These are phyloP conservation scores for Luffa acutangula DNA, from an alignment of 306 rosid genomes.

Conservation along the genomic window DNA sequence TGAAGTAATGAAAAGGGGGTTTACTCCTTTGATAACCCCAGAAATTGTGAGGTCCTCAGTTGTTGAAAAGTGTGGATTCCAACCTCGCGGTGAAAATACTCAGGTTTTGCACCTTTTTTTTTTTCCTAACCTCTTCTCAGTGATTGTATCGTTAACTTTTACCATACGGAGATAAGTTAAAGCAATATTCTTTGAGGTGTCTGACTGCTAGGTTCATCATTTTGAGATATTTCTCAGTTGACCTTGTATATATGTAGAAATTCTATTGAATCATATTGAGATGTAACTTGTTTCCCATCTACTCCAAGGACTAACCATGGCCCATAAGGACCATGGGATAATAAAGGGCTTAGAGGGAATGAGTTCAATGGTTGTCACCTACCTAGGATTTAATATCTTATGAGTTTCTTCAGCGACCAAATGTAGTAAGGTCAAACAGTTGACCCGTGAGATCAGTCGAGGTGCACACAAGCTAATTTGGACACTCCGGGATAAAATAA, in stretches of 20 bases:
- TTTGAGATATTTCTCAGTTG: background rate
- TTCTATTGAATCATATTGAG: background rate
- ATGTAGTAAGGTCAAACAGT: no score
- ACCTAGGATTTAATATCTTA: no score
- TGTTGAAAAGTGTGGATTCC: constrained; percentile 96
- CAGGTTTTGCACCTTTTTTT: constrained; percentile 45
- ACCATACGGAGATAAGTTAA: background rate
- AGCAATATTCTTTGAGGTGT: background rate
- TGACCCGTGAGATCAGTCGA: no score
- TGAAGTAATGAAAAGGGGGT: constrained; percentile 80
- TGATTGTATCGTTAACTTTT: background rate
- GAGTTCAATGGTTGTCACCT: no score
- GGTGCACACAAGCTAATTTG: no score
- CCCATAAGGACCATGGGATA: no score
- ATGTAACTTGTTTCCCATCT: background rate
- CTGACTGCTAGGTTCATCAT: background rate
- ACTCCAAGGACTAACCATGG: no score
- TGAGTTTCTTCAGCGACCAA: no score
- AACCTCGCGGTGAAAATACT: constrained; percentile 86
- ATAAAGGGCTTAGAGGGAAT: no score
- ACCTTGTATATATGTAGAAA: background rate
- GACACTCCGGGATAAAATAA: no score
- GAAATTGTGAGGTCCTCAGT: constrained; percentile 89
- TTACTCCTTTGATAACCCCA: constrained; percentile 79
- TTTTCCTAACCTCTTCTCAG: background rate